Conservation (phyloP, 2,329 filamentous ascomycete genomes). For the Ophiostoma ips region DNA sequence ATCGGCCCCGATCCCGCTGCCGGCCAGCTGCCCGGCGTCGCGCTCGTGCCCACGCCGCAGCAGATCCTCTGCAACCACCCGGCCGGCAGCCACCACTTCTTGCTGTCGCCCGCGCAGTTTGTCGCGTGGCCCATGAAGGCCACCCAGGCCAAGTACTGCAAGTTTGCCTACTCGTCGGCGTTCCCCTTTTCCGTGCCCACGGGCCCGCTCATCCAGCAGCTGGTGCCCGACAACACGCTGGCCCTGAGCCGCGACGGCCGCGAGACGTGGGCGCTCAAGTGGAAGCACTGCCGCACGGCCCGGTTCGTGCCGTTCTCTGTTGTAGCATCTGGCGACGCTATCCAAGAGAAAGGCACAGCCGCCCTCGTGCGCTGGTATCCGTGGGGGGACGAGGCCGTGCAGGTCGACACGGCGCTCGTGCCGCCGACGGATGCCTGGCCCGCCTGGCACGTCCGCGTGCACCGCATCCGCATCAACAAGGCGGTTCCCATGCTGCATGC, state of each 20-base stretch:
- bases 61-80: slow-evolving; percentile 27
- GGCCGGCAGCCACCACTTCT: slow-evolving; percentile 21
- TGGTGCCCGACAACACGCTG: slow-evolving; percentile 16
- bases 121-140: slow-evolving; percentile 21
- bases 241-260: slow-evolving; percentile 13
- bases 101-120: slow-evolving; percentile 24
- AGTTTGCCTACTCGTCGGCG: slow-evolving; percentile 28
- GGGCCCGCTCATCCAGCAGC: slow-evolving; percentile 19
- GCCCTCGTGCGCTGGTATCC: slow-evolving; percentile 13
- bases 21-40: neutral
- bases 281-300: slow-evolving; percentile 1
- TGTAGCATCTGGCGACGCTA: neutral
- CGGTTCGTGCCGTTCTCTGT: neutral
- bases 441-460: slow-evolving; percentile 26
- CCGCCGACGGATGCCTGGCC: slow-evolving; percentile 20
- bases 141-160: slow-evolving; percentile 25
- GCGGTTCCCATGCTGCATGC: slow-evolving; percentile 4
- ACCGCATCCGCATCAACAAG: slow-evolving; percentile 16
- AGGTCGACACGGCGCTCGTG: slow-evolving; percentile 23
- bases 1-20: no score
- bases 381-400: slow-evolving; percentile 14
- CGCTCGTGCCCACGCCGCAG: slow-evolving; percentile 32
- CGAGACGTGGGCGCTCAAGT: slow-evolving; percentile 13
- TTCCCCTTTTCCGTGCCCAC: slow-evolving; percentile 25
- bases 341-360: neutral